Evolutionary conservation across 1,284 basidiomycete genomes (phyloP), one percentile per base, ranked within the genome.

Genomic region (Pascua guehoae): DNA sequence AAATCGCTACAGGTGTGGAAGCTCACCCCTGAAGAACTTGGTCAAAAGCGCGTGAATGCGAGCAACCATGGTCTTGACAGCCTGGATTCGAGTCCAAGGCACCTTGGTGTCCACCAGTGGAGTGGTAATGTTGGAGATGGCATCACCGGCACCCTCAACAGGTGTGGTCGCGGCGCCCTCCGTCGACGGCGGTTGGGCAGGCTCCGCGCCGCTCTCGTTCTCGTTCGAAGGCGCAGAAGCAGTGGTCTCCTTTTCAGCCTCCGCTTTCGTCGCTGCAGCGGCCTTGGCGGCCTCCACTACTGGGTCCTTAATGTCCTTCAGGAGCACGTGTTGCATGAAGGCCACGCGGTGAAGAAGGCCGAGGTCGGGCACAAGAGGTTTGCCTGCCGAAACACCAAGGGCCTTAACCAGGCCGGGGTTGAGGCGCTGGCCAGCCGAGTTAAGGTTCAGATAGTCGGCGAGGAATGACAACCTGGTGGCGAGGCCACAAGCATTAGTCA

Each of bases 1-100:
- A n/a, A 51, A 38, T 2, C n/a, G 18, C 46, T 11, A 24, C 16
- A 17, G 36, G 42, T 5, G 40, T 32, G n/a, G 7, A 17, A 73
- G 24, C 79, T 59, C 74, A 92, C 93, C 86, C 82, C 91, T 89
- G 79, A 96, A 92, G 73, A 98, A 88, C 5, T 90, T 88, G 1
- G 86, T 85, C 56, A 95, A 77, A 4, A 87, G 83, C 36, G 83
- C 85, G 0, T 92, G 90, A 53, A 95, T 82, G 46, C 89, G 86
- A 57, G 87, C 85, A 0, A 88, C 85, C 39, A 97, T 78, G 67
- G 92, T 89, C 71, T 88, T 89, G 47, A 62, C 57, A 0, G 57
- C 57, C 47, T 50, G 49, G 17, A 55, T 57, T 5, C 57, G 54
- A 9, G 57, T 62, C 9, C 51, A 53, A 1, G 59, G 56, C 12